Evolutionary conservation across 2,329 filamentous ascomycete species (phyloP).

Genomic region (Daldinia eschscholtzii): DNA sequence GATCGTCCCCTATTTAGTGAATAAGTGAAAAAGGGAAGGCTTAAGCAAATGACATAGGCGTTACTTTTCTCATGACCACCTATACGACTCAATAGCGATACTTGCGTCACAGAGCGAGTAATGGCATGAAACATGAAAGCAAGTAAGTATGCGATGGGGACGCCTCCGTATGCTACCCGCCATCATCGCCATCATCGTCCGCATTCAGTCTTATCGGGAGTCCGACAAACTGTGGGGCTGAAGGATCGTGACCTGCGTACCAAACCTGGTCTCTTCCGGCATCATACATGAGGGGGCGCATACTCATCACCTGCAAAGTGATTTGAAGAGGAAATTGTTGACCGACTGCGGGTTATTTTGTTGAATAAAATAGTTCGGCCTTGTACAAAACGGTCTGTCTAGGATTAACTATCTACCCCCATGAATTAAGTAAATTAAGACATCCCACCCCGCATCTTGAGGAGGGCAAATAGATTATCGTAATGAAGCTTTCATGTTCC

Average conservation of each 20-base stretch:
- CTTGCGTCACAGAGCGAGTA: slow-evolving; percentile 26
- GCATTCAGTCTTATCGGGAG: slow-evolving; percentile 32
- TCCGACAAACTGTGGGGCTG: slow-evolving; percentile 34
- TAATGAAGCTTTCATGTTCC: slow-evolving; percentile 29
- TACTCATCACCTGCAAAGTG: slow-evolving; percentile 21
- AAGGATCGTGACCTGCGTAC: slow-evolving; percentile 33
- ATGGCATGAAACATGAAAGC: not conserved
- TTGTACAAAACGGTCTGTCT: slow-evolving; percentile 17
- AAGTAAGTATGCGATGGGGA: slow-evolving; percentile 4
- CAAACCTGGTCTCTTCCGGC: slow-evolving; percentile 20
- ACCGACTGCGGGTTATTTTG: slow-evolving; percentile 27
- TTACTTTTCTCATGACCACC: slow-evolving; percentile 4
- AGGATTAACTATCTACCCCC: slow-evolving; percentile 29
- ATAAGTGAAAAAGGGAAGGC: not conserved
- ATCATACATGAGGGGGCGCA: slow-evolving; percentile 30
- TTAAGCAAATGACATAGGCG: slow-evolving; percentile 3
- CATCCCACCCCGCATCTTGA: slow-evolving; percentile 25
- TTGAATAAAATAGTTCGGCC: slow-evolving; percentile 26
- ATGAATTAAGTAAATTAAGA: slow-evolving; percentile 29
- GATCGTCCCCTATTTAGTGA: slow-evolving; percentile 23
- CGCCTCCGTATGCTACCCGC: slow-evolving; percentile 23
- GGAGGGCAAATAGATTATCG: slow-evolving; percentile 30
- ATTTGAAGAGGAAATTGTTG: slow-evolving; percentile 27
- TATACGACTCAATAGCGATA: slow-evolving; percentile 5
- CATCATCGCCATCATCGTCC: slow-evolving; percentile 29